These are phyloP conservation scores for Leishmania aethiopica DNA, from an alignment of 208 protist species.

Conservation along the genomic window DNA sequence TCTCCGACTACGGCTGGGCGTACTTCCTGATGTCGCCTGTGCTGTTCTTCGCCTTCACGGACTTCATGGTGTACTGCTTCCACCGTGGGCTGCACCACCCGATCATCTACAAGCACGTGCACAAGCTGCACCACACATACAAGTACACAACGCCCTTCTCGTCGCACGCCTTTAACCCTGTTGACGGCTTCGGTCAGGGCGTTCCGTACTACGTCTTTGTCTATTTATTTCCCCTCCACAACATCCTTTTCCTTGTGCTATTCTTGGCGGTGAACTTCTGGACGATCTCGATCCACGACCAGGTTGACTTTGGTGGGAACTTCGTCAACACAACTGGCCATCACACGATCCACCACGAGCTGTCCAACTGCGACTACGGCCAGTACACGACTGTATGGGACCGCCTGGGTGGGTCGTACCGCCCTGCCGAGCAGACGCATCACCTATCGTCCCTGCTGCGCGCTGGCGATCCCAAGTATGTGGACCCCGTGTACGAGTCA, in stretches of 20 bases:
- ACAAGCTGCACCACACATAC: conserved; percentile 94
- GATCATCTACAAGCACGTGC: conserved; percentile 89
- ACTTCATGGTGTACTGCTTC: conserved; percentile 95
- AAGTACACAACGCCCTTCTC: conserved; percentile 91
- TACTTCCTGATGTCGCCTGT: conserved; percentile 74
- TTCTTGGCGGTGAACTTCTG: conserved; percentile 95
- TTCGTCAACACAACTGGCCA: conserved; percentile 86
- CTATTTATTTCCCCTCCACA: conserved; percentile 91
- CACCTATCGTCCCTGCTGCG: conserved; percentile 34
- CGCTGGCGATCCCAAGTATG: conserved; percentile 28
- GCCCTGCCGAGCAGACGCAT: conserved; percentile 78
- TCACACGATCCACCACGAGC: conserved; percentile 94
- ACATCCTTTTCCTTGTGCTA: conserved; percentile 79
- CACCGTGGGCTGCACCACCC: conserved; percentile 93
- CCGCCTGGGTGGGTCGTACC: conserved; percentile 86
- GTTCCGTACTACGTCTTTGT: conserved; percentile 94
- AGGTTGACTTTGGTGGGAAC: conserved; percentile 84
- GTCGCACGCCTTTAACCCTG: conserved; percentile 93
- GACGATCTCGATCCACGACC: conserved; percentile 95
- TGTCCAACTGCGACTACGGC: conserved; percentile 95
- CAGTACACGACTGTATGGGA: conserved; percentile 96
- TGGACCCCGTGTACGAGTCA: conserved; percentile 47
- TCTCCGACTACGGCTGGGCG: conserved; percentile 75
- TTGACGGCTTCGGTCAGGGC: conserved; percentile 92
- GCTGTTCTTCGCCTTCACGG: conserved; percentile 91